Percentiles rank a stretch among this genome's conserved stretches.
Conservation (phyloP, 805 yeast species). For the Saccharomycopsis olivae region DNA sequence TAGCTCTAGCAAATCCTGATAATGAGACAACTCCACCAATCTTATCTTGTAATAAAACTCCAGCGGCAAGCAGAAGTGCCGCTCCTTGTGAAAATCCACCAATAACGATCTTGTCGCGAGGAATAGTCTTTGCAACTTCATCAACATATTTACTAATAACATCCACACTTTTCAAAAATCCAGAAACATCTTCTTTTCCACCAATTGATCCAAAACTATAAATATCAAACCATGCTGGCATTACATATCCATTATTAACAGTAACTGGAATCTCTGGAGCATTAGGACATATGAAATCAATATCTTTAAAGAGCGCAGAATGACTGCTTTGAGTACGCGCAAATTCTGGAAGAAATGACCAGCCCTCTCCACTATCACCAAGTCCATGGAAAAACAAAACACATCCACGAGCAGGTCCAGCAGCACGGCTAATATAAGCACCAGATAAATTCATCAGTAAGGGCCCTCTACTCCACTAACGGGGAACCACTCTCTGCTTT, state of each 20-base stretch:
- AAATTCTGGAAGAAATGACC: slow-evolving; percentile 71
- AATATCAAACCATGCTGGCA: slow-evolving; percentile 89
- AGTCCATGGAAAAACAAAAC: slow-evolving; percentile 79
- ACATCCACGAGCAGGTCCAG: slow-evolving; percentile 35
- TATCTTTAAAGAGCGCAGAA: slow-evolving; percentile 42
- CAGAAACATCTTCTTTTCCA: slow-evolving; percentile 37
- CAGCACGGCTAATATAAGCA: too few relatives aligned
- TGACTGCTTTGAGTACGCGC: slow-evolving; percentile 31
- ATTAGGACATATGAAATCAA: slow-evolving; percentile 78
- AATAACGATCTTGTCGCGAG: slow-evolving; percentile 60
- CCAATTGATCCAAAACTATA: slow-evolving; percentile 35
- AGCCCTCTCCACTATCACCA: slow-evolving; percentile 86
- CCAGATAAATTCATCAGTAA: too few relatives aligned
- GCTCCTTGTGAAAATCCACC: slow-evolving; percentile 98
- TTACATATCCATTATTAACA: slow-evolving; percentile 49
- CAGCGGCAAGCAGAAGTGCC: slow-evolving; percentile 52
- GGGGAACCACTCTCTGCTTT: too few relatives aligned
- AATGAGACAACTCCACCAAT: slow-evolving; percentile 71
- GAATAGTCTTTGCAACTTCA: slow-evolving; percentile 39
- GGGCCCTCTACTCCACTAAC: too few relatives aligned
- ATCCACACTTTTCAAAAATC: slow-evolving; percentile 41
- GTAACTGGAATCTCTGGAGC: slow-evolving; percentile 73
- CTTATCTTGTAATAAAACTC: slow-evolving; percentile 24
- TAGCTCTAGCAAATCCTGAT: slow-evolving; percentile 60
- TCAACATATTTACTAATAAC: slow-evolving; percentile 35